Base-by-base conservation (phyloP, 2,329 filamentous ascomycete genomes). In the Davidsoniella virescens region DNA sequence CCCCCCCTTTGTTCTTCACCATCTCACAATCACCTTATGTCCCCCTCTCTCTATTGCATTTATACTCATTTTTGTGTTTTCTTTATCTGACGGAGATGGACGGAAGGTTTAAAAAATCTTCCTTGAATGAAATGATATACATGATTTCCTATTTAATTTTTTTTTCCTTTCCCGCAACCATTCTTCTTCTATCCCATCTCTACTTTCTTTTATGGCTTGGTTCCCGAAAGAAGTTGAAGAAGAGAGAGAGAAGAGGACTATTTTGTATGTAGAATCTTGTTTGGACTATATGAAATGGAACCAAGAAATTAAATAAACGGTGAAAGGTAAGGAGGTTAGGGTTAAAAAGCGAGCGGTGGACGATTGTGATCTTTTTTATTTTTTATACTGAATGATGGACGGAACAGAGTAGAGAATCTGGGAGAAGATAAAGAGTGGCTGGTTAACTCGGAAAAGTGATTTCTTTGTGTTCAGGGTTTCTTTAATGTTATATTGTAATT, bases 381-480 rank as follows among this genome's bases (percentile, higher is more conserved):
- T 5, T 29, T 29, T 5, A 29, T 9, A 9, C 26, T 29, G 26
- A 29, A 29, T 4, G 26, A 7, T 29, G 18, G 4, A 20, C 18
- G 18, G 18, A 20, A 20, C 18, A 20, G 4, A 20, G 18, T 20
- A 2, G 18, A 20, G 18, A 20, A 20, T 20, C 18, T 4, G 18
- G 4, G 18, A 29, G 26, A 8, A 29, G 8, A 29, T 4, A 29
- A 10, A 29, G 10, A 29, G 26, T 49, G 37, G 33, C 29, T 42
- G 47, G 47, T 43, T 44, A 49, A 49, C 47, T 49, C 40, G 47
- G 47, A 49, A 49, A 49, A 49, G 47, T 49, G 44, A 38, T 49
- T 40, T 29, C 39, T 49, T 49, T 41, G 26, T 49, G 14, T 43
- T 43, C 44, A 29, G 10, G 26, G 26, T 46, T 17, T 46, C 5